Conservation (phyloP, 495 filamentous ascomycete species). For the Penicillium crystallinum region DNA sequence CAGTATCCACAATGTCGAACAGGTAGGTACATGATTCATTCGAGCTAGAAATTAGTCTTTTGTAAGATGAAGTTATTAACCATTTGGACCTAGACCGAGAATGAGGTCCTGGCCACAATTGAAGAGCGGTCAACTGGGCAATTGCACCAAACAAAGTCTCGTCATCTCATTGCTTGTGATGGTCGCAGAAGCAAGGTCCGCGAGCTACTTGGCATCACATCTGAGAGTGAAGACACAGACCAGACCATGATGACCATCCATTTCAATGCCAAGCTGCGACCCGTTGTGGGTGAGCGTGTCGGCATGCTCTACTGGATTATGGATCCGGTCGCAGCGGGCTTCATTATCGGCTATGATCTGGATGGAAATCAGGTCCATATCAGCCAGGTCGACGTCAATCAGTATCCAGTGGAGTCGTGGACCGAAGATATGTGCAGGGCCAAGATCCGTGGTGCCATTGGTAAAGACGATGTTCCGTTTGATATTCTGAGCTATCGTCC, state of each 20-base stretch:
- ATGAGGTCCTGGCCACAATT: conserved; percentile 16
- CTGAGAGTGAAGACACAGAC: conserved; percentile 36
- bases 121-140: conserved; percentile 13
- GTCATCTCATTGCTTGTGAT: conserved; percentile 35
- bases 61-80: not conserved
- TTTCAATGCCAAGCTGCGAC: conserved; percentile 35
- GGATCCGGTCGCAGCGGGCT: conserved; percentile 34
- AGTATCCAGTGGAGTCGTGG: conserved; percentile 34
- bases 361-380: conserved; percentile 37
- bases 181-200: conserved; percentile 34
- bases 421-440: conserved; percentile 29
- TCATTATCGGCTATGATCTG: conserved; percentile 40
- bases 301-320: conserved; percentile 44
- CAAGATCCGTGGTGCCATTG: conserved; percentile 31
- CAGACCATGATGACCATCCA: conserved; percentile 47
- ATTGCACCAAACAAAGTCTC: conserved; percentile 16
- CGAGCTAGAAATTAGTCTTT: not conserved
- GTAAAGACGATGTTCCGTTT: conserved; percentile 23
- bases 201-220: conserved; percentile 23
- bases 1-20: conserved; percentile 13
- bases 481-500: conserved; percentile 35
- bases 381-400: conserved; percentile 34
- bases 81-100: conserved; percentile 5
- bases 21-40: conserved; percentile 6
- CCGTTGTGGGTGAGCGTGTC: conserved; percentile 29